Conservation (phyloP, 345 rosid species). For the Psidium friedrichsthalianum region DNA sequence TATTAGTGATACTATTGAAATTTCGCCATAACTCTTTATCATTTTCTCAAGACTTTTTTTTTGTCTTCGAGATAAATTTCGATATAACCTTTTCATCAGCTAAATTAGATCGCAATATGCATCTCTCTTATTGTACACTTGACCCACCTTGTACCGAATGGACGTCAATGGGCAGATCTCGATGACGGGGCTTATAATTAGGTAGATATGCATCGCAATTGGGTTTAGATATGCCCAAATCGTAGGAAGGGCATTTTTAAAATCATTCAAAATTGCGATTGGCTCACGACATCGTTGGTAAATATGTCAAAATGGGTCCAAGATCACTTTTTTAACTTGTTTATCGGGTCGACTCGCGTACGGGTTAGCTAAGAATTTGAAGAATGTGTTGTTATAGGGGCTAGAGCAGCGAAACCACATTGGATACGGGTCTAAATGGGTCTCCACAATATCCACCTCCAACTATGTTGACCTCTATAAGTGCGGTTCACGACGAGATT, state of each 20-base stretch:
- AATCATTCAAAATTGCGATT: neutral
- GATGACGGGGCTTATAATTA: too few species aligned
- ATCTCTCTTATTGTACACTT: too few species aligned
- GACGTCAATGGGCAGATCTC: too few species aligned
- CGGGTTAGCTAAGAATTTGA: neutral
- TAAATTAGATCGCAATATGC: too few species aligned
- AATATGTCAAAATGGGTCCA: neutral
- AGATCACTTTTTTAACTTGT: neutral
- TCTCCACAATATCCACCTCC: neutral
- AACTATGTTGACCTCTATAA: neutral
- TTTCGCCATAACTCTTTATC: rapidly evolving
- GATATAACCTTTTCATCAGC: too few species aligned
- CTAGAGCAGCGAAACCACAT: neutral
- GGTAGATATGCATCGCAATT: too few species aligned
- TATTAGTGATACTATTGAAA: neutral
- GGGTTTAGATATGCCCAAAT: too few species aligned
- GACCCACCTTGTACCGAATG: too few species aligned
- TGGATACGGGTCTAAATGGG: neutral
- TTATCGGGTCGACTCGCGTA: neutral
- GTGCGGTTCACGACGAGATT: neutral
- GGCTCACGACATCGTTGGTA: neutral
- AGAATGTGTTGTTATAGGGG: neutral
- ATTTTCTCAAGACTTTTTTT: too few species aligned
- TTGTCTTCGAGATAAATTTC: too few species aligned
- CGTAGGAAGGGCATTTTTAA: too few species aligned